Percentiles rank a stretch among this genome's conserved stretches.
phyloP scores from a whole-genome alignment of 305 asterid species.

The Solanum chacoense region DNA sequence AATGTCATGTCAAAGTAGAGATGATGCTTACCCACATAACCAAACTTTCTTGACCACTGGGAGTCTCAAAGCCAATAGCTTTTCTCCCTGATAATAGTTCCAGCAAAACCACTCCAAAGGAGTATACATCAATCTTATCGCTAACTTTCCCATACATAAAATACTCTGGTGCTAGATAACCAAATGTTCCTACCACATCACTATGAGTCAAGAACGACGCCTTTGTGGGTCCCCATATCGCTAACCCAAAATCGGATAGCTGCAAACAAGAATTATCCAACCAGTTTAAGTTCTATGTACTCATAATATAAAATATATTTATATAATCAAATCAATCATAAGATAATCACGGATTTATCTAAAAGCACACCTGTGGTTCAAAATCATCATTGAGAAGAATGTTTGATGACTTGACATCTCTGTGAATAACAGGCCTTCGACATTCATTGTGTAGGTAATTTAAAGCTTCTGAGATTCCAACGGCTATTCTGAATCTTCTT shows the following conservation, averaged over 20 bases:
- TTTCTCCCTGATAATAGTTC: constrained; percentile 83
- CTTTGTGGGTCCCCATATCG: constrained; percentile 71
- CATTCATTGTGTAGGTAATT: constrained; percentile 60
- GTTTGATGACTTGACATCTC: constrained; percentile 79
- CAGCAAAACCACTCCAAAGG: constrained; percentile 90
- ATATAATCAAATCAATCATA: not conserved
- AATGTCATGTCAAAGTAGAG: not conserved
- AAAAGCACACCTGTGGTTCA: constrained; percentile 54
- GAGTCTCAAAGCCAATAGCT: constrained; percentile 52
- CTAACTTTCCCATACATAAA: constrained; percentile 97
- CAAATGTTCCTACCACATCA: constrained; percentile 90
- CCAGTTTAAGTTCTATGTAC: not conserved
- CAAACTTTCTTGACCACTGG: constrained; percentile 65
- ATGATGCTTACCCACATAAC: constrained; percentile 76
- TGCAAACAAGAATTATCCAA: constrained; percentile 3
- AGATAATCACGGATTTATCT: not conserved
- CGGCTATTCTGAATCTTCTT: constrained; percentile 58
- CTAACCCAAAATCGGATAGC: constrained; percentile 88
- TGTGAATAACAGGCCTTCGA: constrained; percentile 53
- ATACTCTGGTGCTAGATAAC: constrained; percentile 95
- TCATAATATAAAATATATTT: not conserved
- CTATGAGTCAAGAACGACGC: constrained; percentile 49
- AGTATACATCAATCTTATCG: constrained; percentile 80
- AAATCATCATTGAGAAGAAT: constrained; percentile 54
- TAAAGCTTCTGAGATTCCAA: constrained; percentile 70